These are phyloP conservation scores for Craspedostauros australis DNA, from an alignment of 108 stramenopile genomes.

Conservation along the genomic window DNA sequence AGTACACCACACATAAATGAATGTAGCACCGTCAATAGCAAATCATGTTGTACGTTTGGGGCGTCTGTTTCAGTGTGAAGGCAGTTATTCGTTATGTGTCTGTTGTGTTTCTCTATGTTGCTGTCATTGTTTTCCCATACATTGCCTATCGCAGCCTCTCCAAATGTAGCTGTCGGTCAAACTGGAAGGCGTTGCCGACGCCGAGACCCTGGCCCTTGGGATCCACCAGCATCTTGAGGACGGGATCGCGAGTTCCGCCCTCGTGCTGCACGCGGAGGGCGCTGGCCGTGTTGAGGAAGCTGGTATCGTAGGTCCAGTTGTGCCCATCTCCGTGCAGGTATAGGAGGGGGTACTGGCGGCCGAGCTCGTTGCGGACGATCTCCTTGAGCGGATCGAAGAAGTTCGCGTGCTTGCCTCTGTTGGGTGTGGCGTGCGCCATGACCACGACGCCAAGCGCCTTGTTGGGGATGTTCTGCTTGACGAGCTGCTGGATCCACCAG, in stretches of 20 bases:
- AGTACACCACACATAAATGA: too few relatives aligned
- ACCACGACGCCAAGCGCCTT: slow-evolving; percentile 22
- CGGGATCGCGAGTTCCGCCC: slow-evolving; percentile 21
- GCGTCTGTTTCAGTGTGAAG: too few relatives aligned
- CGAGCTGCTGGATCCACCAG: slow-evolving; percentile 18
- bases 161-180: slow-evolving; percentile 14
- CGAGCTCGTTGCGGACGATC: slow-evolving; percentile 13
- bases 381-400: slow-evolving; percentile 25
- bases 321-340: slow-evolving; percentile 43
- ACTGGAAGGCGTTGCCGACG: slow-evolving; percentile 16
- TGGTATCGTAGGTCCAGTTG: slow-evolving; percentile 6
- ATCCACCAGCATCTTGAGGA: slow-evolving; percentile 14
- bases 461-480: slow-evolving; percentile 3
- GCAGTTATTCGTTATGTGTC: too few relatives aligned
- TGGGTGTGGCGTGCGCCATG: slow-evolving; percentile 35
- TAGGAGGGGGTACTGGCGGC: slow-evolving; percentile 22
- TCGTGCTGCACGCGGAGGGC: slow-evolving; percentile 18
- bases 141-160: too few relatives aligned
- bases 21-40: too few relatives aligned
- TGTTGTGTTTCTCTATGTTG: too few relatives aligned
- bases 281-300: slow-evolving; percentile 14
- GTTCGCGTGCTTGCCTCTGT: slow-evolving; percentile 7
- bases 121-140: too few relatives aligned
- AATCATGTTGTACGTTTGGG: too few relatives aligned
- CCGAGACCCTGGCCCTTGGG: slow-evolving; percentile 5